Conservation (phyloP, 768 basidiomycete genomes). For the Mycena galericulata region DNA sequence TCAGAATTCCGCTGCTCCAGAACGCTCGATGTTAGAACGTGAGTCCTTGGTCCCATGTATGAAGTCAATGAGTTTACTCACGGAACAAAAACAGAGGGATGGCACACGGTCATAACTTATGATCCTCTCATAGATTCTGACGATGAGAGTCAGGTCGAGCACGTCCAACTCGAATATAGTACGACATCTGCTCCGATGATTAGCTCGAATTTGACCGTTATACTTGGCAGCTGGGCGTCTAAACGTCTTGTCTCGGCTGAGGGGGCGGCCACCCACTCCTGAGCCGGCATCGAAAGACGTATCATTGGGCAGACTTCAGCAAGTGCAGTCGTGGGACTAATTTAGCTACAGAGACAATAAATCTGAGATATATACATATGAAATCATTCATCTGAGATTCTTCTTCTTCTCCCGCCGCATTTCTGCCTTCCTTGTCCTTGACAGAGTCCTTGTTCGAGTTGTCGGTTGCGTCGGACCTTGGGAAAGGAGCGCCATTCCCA, state of each 20-base stretch:
- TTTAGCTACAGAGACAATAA: too few relatives aligned
- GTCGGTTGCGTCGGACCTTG: too few relatives aligned
- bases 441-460: too few relatives aligned
- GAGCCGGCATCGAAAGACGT: slow-evolving; percentile 44
- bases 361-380: too few relatives aligned
- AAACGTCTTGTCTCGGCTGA: slow-evolving; percentile 63
- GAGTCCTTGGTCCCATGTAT: slow-evolving; percentile 34
- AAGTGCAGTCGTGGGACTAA: slow-evolving; percentile 34
- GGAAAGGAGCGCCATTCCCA: too few relatives aligned
- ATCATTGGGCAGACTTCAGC: slow-evolving; percentile 29
- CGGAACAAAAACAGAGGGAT: slow-evolving; percentile 69
- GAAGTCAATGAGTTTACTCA: slow-evolving; percentile 13
- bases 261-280: slow-evolving; percentile 63
- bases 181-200: slow-evolving; percentile 13
- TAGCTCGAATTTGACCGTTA: slow-evolving; percentile 9
- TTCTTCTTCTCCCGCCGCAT: too few relatives aligned
- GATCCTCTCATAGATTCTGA: slow-evolving; percentile 84
- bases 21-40: slow-evolving; percentile 64
- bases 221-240: slow-evolving; percentile 59
- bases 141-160: slow-evolving; percentile 74
- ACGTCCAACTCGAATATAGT: slow-evolving; percentile 76
- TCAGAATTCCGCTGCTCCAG: too few relatives aligned
- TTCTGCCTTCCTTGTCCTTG: too few relatives aligned
- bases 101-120: slow-evolving; percentile 70
- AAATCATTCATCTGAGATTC: too few relatives aligned